Base-by-base conservation (phyloP, 2,329 filamentous ascomycete genomes). In the Parafenestella ontariensis region DNA sequence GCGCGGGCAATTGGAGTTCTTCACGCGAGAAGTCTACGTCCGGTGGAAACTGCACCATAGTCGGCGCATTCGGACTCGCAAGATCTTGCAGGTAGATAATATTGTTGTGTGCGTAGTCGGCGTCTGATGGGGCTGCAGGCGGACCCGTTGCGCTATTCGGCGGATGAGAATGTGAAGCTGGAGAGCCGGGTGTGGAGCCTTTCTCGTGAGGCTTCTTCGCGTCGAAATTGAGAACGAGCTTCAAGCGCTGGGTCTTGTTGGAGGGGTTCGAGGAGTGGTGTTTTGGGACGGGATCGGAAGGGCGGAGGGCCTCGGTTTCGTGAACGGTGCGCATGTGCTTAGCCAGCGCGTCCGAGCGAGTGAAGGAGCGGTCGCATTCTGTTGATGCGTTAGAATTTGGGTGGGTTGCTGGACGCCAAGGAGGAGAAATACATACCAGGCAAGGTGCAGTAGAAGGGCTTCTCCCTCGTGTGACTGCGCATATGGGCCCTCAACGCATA, bases 321-420 rank as follows among this genome's bases (percentile, higher is more conserved):
- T 99, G 95, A 33, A 99, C 93, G 15, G 95, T 98, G 66, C 95
- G 90, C 92, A 98, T 98, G 75, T 99, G 95, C 77, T 99, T 99
- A 1, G 94, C 92, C 0, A 99, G 83, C 11, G 95, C 95, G 70
- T 99, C 95, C 21, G 94, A 97, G 62, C 95, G 85, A 2, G 95
- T 99, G 69, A 99, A 99, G 28, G 93, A 93, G 57, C 94, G 89
- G 74, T 99, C 95, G 78, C 95, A 99, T 84, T 99, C 95, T 96
- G 18, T 28, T 7, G 7, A 18, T 29, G 5, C 26, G 41, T 43
- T 29, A 43, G 24, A 29, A 2, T 3, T n/a, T 28, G 20, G 13
- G 4, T 9, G 15, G 11, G 18, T 5, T 17, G 29, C 3, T 5
- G 37, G 20, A n/a, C 3, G n/a, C 9, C 4, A 11, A 37, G 10